Evolutionary conservation across 306 rosid genomes (phyloP).

Genomic region (Prunus armeniaca): DNA sequence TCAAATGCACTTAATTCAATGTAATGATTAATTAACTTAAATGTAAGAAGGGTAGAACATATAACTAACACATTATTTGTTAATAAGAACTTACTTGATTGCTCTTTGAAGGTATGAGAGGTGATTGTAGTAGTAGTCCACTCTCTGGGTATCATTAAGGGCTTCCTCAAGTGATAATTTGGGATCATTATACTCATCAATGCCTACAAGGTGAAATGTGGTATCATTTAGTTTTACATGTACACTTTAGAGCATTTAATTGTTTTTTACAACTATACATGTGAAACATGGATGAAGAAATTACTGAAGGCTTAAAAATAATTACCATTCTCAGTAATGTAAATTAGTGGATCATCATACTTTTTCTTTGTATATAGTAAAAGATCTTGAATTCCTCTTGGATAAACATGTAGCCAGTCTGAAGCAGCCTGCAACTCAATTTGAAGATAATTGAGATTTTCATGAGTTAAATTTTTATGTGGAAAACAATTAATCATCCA

Average conservation of each 20-base stretch:
- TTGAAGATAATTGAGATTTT: not conserved
- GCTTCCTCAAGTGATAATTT: slow-evolving; percentile 32
- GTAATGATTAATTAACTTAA: not conserved
- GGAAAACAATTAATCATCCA: too few species aligned
- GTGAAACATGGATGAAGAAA: too few species aligned
- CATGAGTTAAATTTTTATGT: not conserved
- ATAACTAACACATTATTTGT: not conserved
- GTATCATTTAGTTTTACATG: not conserved
- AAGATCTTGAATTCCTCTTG: slow-evolving; percentile 44
- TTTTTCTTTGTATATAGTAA: slow-evolving; percentile 44
- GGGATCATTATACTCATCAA: slow-evolving; percentile 52
- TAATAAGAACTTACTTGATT: slow-evolving; percentile 38
- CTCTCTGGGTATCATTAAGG: slow-evolving; percentile 34
- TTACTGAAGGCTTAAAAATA: not conserved
- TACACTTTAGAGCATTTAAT: not conserved
- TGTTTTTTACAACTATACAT: not conserved
- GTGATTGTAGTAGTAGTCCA: slow-evolving; percentile 42
- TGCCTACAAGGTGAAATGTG: slow-evolving; percentile 31
- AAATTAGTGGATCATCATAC: slow-evolving; percentile 50
- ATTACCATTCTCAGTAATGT: slow-evolving; percentile 69
- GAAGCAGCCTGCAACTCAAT: slow-evolving; percentile 23
- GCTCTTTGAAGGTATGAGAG: slow-evolving; percentile 41
- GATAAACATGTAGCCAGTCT: slow-evolving; percentile 44
- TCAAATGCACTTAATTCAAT: not conserved
- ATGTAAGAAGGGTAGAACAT: not conserved